A percentile compares a stretch with the other conserved stretches of the same genome.
These are phyloP conservation scores for Cercospora berteroae DNA, from an alignment of 2,329 filamentous ascomycete species.

Conservation along the genomic window DNA sequence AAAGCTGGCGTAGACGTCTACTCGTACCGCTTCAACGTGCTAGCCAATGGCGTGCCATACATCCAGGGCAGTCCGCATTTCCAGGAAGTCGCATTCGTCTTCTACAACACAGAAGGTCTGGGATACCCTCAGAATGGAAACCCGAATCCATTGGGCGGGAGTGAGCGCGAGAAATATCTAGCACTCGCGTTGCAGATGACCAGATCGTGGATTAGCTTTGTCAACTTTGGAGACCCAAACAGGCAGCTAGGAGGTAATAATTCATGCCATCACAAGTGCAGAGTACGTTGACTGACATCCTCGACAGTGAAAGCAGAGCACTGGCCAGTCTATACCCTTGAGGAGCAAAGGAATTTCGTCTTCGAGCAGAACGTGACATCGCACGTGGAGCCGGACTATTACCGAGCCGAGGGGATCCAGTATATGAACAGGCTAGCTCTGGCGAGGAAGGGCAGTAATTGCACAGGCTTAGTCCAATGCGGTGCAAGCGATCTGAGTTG, in stretches of 20 bases:
- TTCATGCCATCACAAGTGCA: neutral
- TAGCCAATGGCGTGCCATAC: constrained; percentile 16
- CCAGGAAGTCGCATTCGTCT: constrained; percentile 55
- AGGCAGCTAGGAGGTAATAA: constrained; percentile 30
- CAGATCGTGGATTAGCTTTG: constrained; percentile 54
- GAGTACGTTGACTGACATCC: constrained; percentile 8
- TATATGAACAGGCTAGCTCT: constrained; percentile 35
- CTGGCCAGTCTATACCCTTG: constrained; percentile 49
- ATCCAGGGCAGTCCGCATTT: constrained; percentile 41
- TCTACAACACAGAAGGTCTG: constrained; percentile 51
- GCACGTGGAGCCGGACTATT: constrained; percentile 45
- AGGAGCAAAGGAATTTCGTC: constrained; percentile 48
- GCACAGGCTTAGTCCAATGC: constrained; percentile 27
- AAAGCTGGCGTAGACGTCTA: constrained; percentile 31
- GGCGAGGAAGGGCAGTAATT: constrained; percentile 26
- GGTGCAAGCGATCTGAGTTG: constrained; percentile 16
- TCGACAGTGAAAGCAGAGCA: constrained; percentile 23
- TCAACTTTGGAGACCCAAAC: constrained; percentile 47
- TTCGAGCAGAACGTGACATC: constrained; percentile 49
- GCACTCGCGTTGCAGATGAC: constrained; percentile 51
- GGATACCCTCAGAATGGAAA: constrained; percentile 24
- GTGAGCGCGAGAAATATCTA: constrained; percentile 38
- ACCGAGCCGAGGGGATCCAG: constrained; percentile 44
- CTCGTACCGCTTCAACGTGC: constrained; percentile 49
- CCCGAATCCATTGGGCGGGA: constrained; percentile 28